Conservation (phyloP, 192 early-diverging fungal genomes). For the Allomyces macrogynus region DNA sequence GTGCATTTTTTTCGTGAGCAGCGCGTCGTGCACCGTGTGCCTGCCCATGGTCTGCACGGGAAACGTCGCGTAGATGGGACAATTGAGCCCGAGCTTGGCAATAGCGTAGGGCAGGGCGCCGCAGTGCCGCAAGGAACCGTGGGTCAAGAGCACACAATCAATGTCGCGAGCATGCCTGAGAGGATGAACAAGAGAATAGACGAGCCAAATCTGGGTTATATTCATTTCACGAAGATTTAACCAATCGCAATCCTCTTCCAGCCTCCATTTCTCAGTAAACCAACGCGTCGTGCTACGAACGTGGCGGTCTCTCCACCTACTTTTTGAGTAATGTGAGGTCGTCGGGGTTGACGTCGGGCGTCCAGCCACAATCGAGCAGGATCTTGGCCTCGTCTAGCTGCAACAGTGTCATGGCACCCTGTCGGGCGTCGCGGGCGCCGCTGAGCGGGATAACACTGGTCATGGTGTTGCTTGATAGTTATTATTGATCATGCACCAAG, state of each 20-base stretch:
- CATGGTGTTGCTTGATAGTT: not conserved
- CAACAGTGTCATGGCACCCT: slow-evolving; percentile 23
- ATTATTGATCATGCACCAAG: not conserved
- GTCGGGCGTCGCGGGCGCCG: no score
- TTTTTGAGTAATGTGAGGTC: slow-evolving; percentile 43
- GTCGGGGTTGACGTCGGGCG: slow-evolving; percentile 50
- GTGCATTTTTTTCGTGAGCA: slow-evolving; percentile 40
- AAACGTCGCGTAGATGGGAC: slow-evolving; percentile 74
- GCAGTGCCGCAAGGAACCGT: slow-evolving; percentile 69
- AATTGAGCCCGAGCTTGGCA: slow-evolving; percentile 53
- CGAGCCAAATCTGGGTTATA: slow-evolving; percentile 3
- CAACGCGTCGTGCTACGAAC: not conserved
- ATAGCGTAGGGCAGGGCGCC: slow-evolving; percentile 69
- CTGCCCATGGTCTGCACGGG: slow-evolving; percentile 82
- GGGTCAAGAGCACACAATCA: slow-evolving; percentile 74
- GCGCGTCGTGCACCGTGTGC: slow-evolving; percentile 61
- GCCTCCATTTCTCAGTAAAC: no score
- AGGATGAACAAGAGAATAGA: not conserved
- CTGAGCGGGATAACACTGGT: no score
- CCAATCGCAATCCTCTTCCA: no score
- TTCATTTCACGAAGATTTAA: not conserved
- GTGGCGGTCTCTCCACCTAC: slow-evolving; percentile 10
- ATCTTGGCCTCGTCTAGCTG: slow-evolving; percentile 82
- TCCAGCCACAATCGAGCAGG: slow-evolving; percentile 87
- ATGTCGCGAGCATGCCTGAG: slow-evolving; percentile 65